Evolutionary conservation across 2,329 filamentous ascomycete genomes (phyloP).

Genomic region (Aspergillus vadensis): DNA sequence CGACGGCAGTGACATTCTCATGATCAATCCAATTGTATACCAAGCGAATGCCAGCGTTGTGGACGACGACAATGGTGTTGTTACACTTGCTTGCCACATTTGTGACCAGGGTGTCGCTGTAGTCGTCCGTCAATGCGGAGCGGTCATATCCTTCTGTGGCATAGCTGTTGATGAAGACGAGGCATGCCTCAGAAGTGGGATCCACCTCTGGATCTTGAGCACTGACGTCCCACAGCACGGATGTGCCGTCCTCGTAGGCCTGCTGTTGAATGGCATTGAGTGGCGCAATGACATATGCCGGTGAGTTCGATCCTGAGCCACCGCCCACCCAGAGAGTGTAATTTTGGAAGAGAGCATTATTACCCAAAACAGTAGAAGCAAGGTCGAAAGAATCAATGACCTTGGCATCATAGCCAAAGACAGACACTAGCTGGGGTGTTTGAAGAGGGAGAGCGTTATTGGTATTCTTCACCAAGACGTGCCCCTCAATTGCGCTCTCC

Average conservation of each 20-base stretch:
- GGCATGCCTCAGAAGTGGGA: constrained; percentile 28
- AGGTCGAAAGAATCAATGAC: constrained; percentile 6
- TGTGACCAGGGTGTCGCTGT: constrained; percentile 58
- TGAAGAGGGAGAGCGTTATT: constrained; percentile 53
- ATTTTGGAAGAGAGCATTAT: constrained; percentile 32
- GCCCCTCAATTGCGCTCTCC: constrained; percentile 60
- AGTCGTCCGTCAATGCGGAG: constrained; percentile 34
- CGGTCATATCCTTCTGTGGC: constrained; percentile 43
- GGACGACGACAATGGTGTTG: constrained; percentile 66
- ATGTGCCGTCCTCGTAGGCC: constrained; percentile 57
- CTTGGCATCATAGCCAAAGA: constrained; percentile 31
- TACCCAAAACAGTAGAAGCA: neutral
- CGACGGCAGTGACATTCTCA: constrained; percentile 63
- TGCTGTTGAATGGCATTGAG: constrained; percentile 57
- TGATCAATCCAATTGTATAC: constrained; percentile 62
- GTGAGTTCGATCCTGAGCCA: constrained; percentile 53
- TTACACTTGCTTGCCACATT: constrained; percentile 61
- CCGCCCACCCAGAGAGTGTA: constrained; percentile 51
- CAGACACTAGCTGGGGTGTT: constrained; percentile 25
- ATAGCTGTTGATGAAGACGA: constrained; percentile 64
- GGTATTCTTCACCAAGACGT: constrained; percentile 57
- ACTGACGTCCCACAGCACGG: constrained; percentile 25
- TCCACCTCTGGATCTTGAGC: constrained; percentile 22
- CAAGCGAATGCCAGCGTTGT: constrained; percentile 63
- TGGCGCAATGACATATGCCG: constrained; percentile 54